A percentile compares a stretch with the other conserved stretches of the same genome.
Evolutionary conservation across 2,329 filamentous ascomycete genomes (phyloP).

Genomic region (Alternaria gansuensis): DNA sequence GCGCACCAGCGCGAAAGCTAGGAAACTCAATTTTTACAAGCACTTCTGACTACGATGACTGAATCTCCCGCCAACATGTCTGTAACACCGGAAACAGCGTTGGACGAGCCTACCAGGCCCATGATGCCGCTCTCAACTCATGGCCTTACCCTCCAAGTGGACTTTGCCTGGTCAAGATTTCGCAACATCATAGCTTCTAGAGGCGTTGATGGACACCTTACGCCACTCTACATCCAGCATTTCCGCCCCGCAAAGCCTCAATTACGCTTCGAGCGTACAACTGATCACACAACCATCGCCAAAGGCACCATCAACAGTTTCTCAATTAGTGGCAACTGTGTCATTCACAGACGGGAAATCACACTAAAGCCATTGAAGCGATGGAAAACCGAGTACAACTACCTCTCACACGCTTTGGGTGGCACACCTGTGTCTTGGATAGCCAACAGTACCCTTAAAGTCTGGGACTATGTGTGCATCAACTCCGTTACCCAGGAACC

Average conservation of each 20-base stretch:
- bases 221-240: conserved; percentile 31
- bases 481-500: conserved; percentile 25
- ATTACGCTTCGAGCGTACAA: conserved; percentile 23
- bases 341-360: conserved; percentile 24
- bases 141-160: conserved; percentile 28
- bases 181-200: conserved; percentile 28
- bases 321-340: conserved; percentile 29
- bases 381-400: conserved; percentile 35
- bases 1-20: neutral
- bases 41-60: neutral
- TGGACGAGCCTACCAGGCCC: neutral
- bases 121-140: neutral
- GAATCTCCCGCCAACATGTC: neutral
- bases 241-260: conserved; percentile 33
- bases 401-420: conserved; percentile 26
- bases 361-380: conserved; percentile 31
- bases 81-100: neutral
- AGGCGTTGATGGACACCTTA: conserved; percentile 15
- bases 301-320: conserved; percentile 29
- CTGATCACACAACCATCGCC: conserved; percentile 16
- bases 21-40: neutral
- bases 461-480: conserved; percentile 35
- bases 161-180: conserved; percentile 35
- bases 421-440: conserved; percentile 27
- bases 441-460: conserved; percentile 25